Conservation (phyloP, 768 basidiomycete genomes). For the Lactifluus pinguis region DNA sequence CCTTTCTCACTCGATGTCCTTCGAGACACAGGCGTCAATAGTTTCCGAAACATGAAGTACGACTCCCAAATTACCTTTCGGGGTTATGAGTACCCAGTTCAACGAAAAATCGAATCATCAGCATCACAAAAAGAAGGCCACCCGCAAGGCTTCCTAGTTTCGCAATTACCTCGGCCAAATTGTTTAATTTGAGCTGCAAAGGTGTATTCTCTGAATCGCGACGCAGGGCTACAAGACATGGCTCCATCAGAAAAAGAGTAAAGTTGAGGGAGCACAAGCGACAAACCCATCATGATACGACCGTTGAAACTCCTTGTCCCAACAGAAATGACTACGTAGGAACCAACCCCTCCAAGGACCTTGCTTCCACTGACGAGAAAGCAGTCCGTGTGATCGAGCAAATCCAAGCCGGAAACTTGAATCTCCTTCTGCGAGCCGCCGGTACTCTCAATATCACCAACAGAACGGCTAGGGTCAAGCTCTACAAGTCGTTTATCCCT, state of each 20-base stretch:
- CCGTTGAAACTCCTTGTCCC: conserved; percentile 93
- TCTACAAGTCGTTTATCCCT: conserved; percentile 25
- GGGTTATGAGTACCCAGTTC: conserved; percentile 62
- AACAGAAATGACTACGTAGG: conserved; percentile 87
- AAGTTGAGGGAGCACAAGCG: neutral
- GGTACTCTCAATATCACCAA: conserved; percentile 20
- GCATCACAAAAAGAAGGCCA: conserved; percentile 64
- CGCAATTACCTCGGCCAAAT: conserved; percentile 91
- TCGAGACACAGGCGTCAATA: neutral
- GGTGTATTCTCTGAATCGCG: conserved; percentile 86
- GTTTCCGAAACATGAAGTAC: neutral
- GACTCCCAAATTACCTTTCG: conserved; percentile 33
- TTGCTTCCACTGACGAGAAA: conserved; percentile 89
- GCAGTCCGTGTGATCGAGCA: conserved; percentile 66
- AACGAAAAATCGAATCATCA: conserved; percentile 95
- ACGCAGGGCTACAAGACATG: conserved; percentile 53
- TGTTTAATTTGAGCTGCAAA: conserved; percentile 86
- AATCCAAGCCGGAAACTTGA: conserved; percentile 21
- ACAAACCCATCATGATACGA: conserved; percentile 92
- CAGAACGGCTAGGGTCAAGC: neutral
- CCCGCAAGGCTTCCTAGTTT: conserved; percentile 82
- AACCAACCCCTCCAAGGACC: conserved; percentile 89
- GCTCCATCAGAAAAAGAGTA: neutral
- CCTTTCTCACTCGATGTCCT: conserved; percentile 77
- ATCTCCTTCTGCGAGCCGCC: conserved; percentile 19